phyloP scores from a whole-genome alignment of 2,329 filamentous ascomycete genomes.

The Davidsoniella neocaledoniae region DNA sequence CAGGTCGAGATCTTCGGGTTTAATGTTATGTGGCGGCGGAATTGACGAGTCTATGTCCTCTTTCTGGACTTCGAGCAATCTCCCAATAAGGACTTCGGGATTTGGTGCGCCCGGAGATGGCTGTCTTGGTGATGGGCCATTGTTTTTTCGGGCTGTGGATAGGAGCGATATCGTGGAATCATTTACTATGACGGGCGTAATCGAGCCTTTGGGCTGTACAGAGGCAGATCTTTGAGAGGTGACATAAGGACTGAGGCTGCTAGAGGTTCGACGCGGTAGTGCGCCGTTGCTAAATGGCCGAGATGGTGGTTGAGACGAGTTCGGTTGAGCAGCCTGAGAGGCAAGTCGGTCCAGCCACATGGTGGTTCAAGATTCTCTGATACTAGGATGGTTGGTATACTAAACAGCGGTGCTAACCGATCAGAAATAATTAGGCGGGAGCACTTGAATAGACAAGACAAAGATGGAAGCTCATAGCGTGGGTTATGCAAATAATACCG shows the following conservation, averaged over 20 bases:
- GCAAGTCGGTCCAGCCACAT: constrained; percentile 92
- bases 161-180: constrained; percentile 65
- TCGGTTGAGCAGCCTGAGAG: constrained; percentile 36
- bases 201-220: constrained; percentile 33
- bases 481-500: no score
- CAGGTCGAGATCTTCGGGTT: constrained; percentile 38
- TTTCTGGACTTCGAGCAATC: constrained; percentile 5
- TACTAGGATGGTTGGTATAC: not conserved
- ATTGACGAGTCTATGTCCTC: constrained; percentile 1
- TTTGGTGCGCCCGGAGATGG: constrained; percentile 7
- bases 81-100: constrained; percentile 7
- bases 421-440: not conserved
- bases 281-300: constrained; percentile 40
- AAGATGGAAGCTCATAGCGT: no score
- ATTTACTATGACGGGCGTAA: constrained; percentile 62
- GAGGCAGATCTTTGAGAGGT: constrained; percentile 48
- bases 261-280: constrained; percentile 47
- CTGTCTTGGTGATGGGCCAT: constrained; percentile 50
- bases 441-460: not conserved
- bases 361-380: constrained; percentile 14
- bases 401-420: not conserved
- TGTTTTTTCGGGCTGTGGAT: constrained; percentile 42
- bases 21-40: constrained; percentile 37
- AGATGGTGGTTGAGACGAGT: constrained; percentile 33
- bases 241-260: constrained; percentile 46